Evolutionary conservation across 2,329 filamentous ascomycete species (phyloP).

Genomic region (Hymenoscyphus albidus): DNA sequence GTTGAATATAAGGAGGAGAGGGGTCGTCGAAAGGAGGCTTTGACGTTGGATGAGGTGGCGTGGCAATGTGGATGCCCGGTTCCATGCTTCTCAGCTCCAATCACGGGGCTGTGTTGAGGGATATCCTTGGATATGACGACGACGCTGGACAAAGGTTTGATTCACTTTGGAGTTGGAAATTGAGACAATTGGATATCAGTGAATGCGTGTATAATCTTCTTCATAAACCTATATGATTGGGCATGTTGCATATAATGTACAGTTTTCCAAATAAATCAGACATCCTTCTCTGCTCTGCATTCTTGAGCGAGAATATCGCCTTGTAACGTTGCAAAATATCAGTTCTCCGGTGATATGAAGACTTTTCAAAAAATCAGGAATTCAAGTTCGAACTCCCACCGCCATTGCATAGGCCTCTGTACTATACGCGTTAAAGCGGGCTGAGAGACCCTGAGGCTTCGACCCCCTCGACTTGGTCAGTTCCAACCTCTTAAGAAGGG

Average conservation of each 20-base stretch:
- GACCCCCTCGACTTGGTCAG: neutral
- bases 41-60: slow-evolving; percentile 7
- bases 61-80: neutral
- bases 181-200: neutral
- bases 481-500: neutral
- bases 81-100: slow-evolving; percentile 15
- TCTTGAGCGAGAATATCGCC: neutral
- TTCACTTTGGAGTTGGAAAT: neutral
- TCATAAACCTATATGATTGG: neutral
- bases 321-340: neutral
- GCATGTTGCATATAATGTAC: neutral
- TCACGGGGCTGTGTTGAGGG: slow-evolving; percentile 19
- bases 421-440: neutral
- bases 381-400: neutral
- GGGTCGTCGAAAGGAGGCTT: slow-evolving; percentile 15
- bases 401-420: neutral
- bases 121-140: slow-evolving; percentile 12
- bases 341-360: neutral
- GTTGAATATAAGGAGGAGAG: neutral
- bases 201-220: no score
- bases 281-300: neutral
- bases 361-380: neutral
- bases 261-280: neutral
- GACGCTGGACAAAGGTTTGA: slow-evolving; percentile 9
- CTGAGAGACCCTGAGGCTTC: neutral